Base-by-base conservation (phyloP, 345 rosid species). In the Raphanus raphanistrum region DNA sequence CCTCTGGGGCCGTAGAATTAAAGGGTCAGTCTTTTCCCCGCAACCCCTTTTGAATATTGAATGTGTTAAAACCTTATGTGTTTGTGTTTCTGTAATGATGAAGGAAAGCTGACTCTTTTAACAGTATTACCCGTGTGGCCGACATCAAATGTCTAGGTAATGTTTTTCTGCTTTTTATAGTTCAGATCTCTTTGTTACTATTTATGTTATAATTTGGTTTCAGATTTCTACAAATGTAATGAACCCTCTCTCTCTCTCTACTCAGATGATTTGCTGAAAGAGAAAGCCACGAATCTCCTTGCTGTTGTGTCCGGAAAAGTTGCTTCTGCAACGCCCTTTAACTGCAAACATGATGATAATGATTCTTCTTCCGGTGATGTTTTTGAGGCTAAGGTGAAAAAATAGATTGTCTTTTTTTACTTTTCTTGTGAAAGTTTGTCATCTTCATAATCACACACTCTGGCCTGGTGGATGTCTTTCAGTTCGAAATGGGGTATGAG, bases 261-360 rank as follows among this genome's bases (percentile, higher is more conserved):
- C 15, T 13, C 32, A 71, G 75, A 71, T 71, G 75, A 59, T 0
- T 59, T 71, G 55, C 58, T 38, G 1, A 28, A 28, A 38, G 65
- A 60, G 11, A 41, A 61, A 4, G 21, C 76, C 11, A 8, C 31
- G 29, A 72, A 6, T 28, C 68, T 45, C 41, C 43, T 72, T 60
- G 75, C 61, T 72, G 43, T 15, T 36, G 67, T 61, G 31, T 72
- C 75, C 8, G 75, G 75, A 61, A 72, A 12, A 61, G 68, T 72
- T 72, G 76, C 17, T 58, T 72, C 68, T 13, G 29, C 11, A 15
- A 10, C 54, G 12, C 54, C 75, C 2, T 16, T 58, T 0, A 2
- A 61, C 4, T 27, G 58, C 32, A 60, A 13, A 1, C 5, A 43
- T 12, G 31, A 43, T 12, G 31, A 65, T 9, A 10, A 13, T 5